Evolutionary conservation across 495 filamentous ascomycete genomes (phyloP).

Genomic region (Hyphodiscus hymeniophilus): DNA sequence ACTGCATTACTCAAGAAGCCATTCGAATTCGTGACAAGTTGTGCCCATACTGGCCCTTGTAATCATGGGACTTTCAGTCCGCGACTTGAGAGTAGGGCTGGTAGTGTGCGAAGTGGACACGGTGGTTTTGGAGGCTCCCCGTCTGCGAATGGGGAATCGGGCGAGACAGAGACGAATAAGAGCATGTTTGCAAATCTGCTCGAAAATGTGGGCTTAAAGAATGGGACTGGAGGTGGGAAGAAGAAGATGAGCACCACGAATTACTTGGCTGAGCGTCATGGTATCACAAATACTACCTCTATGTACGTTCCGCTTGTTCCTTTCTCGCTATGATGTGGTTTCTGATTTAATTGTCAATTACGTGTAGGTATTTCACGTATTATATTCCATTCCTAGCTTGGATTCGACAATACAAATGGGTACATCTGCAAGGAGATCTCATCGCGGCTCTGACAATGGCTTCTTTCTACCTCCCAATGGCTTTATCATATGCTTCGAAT

Average conservation of each 20-base stretch:
- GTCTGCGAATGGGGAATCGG: neutral
- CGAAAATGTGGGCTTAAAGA: conserved; percentile 10
- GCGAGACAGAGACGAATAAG: conserved; percentile 5
- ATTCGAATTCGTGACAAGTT: conserved; percentile 24
- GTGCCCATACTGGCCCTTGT: conserved; percentile 44
- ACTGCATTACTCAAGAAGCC: conserved; percentile 34
- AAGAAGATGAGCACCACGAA: conserved; percentile 57
- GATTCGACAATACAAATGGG: conserved; percentile 75
- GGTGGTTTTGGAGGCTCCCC: conserved; percentile 11
- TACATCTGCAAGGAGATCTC: conserved; percentile 77
- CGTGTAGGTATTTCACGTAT: conserved; percentile 76
- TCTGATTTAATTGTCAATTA: conserved; percentile 7
- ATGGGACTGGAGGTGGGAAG: conserved; percentile 29
- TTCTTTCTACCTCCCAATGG: conserved; percentile 97
- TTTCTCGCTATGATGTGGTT: neutral
- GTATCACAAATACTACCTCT: conserved; percentile 44
- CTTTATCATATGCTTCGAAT: conserved; percentile 87
- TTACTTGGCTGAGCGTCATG: conserved; percentile 50
- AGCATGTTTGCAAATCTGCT: conserved; percentile 11
- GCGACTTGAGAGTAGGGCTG: conserved; percentile 40
- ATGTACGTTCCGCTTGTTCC: conserved; percentile 39
- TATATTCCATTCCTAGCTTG: conserved; percentile 89
- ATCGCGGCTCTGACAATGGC: conserved; percentile 83
- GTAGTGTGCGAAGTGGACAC: conserved; percentile 33
- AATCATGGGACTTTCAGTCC: conserved; percentile 78